A percentile compares a stretch with the other conserved stretches of the same genome.
Conservation (phyloP, 441 rosid genomes). For the Erodium texanum region DNA sequence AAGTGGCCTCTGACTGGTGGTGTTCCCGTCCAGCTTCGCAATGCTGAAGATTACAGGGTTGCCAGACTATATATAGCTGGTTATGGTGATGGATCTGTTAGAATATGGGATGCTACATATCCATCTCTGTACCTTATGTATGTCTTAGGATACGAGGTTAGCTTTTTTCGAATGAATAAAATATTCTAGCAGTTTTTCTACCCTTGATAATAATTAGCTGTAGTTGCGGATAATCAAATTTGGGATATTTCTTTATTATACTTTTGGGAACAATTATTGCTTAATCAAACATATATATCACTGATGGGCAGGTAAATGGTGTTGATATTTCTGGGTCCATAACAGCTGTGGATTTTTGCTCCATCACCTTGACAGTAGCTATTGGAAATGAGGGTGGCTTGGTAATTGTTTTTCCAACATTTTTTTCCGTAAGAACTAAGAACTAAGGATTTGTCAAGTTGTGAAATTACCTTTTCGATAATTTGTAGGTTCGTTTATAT, state of each 20-base stretch:
- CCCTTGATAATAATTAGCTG: slow-evolving; percentile 7
- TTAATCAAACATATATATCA: slow-evolving; percentile 20
- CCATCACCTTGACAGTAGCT: slow-evolving; percentile 50
- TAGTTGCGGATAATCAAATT: background rate
- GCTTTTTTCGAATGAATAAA: slow-evolving; percentile 9
- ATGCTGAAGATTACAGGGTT: slow-evolving; percentile 37
- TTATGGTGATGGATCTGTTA: slow-evolving; percentile 52
- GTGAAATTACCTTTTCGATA: slow-evolving; percentile 26
- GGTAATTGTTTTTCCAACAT: slow-evolving; percentile 44
- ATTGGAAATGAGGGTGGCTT: slow-evolving; percentile 66
- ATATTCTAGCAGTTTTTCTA: slow-evolving; percentile 11
- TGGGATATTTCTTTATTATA: background rate
- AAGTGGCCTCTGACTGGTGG: slow-evolving; percentile 65
- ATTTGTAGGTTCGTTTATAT: slow-evolving; percentile 50
- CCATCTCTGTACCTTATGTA: slow-evolving; percentile 39
- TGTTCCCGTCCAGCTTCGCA: slow-evolving; percentile 36
- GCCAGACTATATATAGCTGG: slow-evolving; percentile 54
- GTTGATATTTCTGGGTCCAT: slow-evolving; percentile 35
- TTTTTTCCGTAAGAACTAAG: background rate
- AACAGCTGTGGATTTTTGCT: slow-evolving; percentile 62
- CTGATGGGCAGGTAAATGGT: slow-evolving; percentile 41
- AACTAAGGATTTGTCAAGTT: background rate
- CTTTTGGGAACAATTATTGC: background rate
- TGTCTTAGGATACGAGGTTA: slow-evolving; percentile 36
- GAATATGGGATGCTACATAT: slow-evolving; percentile 61